Evolutionary conservation across 1,284 basidiomycete genomes (phyloP).

Genomic region (Irpex sp.): DNA sequence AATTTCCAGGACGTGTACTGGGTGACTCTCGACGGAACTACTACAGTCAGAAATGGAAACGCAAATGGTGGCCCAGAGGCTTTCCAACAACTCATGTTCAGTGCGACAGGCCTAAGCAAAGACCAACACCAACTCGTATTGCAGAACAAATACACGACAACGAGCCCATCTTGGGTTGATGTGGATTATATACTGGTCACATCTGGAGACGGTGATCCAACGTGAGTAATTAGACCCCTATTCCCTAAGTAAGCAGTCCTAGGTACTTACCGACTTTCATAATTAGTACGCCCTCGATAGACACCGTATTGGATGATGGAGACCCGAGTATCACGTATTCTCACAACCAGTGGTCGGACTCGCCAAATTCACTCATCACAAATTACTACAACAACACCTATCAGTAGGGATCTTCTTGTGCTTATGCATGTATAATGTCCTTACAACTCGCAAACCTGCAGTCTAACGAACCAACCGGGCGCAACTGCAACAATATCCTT

Average conservation of each 20-base stretch:
- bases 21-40: conserved; percentile 8
- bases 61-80: neutral
- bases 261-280: neutral
- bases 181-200: conserved; percentile 10
- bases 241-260: neutral
- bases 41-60: neutral
- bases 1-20: neutral
- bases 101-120: neutral
- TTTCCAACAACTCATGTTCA: conserved; percentile 4
- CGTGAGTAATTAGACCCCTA: neutral
- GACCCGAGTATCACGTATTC: conserved; percentile 1
- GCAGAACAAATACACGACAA: conserved; percentile 3
- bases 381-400: conserved; percentile 7
- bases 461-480: neutral
- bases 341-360: conserved; percentile 1
- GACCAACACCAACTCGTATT: conserved; percentile 5
- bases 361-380: conserved; percentile 3
- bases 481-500: conserved; percentile 6
- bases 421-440: neutral
- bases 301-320: conserved; percentile 4
- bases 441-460: neutral
- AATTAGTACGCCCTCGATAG: neutral
- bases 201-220: conserved; percentile 5
- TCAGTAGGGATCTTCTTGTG: conserved; percentile 5
- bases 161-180: conserved; percentile 1